Conservation (phyloP, 805 yeast species). For the Kodamaea laetipori region DNA sequence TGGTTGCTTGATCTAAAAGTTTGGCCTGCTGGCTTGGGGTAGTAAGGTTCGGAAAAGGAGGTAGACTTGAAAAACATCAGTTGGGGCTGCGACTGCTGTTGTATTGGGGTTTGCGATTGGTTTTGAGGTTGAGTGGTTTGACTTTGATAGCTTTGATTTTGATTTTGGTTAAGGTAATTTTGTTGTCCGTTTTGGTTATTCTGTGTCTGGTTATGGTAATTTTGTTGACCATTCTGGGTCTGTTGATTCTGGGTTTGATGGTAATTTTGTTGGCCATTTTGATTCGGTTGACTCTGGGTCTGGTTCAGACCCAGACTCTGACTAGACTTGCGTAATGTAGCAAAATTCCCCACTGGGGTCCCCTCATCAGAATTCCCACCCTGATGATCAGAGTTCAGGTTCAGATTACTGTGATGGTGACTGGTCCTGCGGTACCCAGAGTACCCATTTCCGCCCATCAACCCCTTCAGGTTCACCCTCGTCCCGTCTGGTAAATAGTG, state of each 20-base stretch:
- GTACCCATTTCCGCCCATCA: conserved; percentile 7
- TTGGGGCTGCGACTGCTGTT: conserved; percentile 4
- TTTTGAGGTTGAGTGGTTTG: conserved; percentile 6
- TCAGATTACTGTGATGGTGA: conserved; percentile 5
- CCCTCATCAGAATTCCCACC: neutral
- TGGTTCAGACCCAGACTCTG: no score
- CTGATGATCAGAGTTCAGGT: neutral
- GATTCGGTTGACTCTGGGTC: no score
- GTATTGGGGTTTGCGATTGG: neutral
- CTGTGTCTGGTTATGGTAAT: no score
- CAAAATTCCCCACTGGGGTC: conserved; percentile 1
- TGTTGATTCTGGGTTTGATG: neutral
- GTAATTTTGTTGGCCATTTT: no score
- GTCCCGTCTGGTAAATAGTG: conserved; percentile 89
- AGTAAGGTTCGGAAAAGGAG: conserved; percentile 1
- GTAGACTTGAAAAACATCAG: conserved; percentile 4
- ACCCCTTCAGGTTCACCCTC: conserved; percentile 57
- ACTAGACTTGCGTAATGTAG: neutral
- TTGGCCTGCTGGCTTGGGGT: neutral
- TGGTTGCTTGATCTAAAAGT: neutral
- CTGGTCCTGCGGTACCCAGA: conserved; percentile 6
- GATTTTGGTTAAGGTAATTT: neutral
- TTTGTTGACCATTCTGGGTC: neutral
- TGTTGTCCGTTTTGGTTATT: neutral
- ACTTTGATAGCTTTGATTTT: neutral